Conservation (phyloP, 2,329 filamentous ascomycete genomes). For the Monilinia laxa region DNA sequence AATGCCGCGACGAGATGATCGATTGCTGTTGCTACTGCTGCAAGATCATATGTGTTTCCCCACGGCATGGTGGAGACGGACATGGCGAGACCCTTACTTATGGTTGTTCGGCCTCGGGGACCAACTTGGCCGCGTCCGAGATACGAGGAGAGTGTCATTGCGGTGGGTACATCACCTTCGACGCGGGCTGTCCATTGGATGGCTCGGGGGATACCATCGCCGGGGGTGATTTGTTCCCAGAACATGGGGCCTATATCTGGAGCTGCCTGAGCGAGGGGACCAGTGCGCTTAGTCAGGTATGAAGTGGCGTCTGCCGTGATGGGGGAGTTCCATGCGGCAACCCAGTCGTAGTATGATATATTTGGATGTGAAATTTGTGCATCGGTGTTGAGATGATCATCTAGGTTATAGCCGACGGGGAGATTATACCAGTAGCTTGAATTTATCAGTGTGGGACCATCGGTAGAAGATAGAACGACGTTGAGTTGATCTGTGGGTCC, state of each 20-base stretch:
- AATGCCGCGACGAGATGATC: conserved; percentile 59
- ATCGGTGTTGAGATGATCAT: conserved; percentile 60
- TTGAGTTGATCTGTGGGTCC: conserved; percentile 47
- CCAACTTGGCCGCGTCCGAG: conserved; percentile 60
- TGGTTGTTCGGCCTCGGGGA: conserved; percentile 60
- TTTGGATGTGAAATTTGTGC: conserved; percentile 52
- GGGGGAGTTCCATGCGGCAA: conserved; percentile 55
- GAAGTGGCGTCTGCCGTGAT: conserved; percentile 45
- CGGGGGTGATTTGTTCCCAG: conserved; percentile 57
- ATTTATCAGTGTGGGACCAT: conserved; percentile 53
- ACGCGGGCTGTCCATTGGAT: conserved; percentile 67
- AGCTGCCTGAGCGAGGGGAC: conserved; percentile 62
- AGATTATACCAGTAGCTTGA: conserved; percentile 55
- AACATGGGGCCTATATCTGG: conserved; percentile 64
- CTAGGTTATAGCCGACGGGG: conserved; percentile 59
- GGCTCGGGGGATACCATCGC: conserved; percentile 61
- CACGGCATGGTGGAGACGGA: conserved; percentile 56
- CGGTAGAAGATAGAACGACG: conserved; percentile 50
- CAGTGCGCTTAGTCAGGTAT: conserved; percentile 54
- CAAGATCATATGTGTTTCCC: conserved; percentile 55
- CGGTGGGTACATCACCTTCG: conserved; percentile 45
- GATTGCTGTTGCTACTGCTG: conserved; percentile 63
- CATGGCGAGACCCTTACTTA: conserved; percentile 57
- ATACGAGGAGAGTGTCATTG: conserved; percentile 54
- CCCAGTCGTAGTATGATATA: conserved; percentile 64